A percentile compares a stretch with the other conserved stretches of the same genome.
phyloP scores from a whole-genome alignment of 2,329 filamentous ascomycete species.

The Fusarium annulatum region DNA sequence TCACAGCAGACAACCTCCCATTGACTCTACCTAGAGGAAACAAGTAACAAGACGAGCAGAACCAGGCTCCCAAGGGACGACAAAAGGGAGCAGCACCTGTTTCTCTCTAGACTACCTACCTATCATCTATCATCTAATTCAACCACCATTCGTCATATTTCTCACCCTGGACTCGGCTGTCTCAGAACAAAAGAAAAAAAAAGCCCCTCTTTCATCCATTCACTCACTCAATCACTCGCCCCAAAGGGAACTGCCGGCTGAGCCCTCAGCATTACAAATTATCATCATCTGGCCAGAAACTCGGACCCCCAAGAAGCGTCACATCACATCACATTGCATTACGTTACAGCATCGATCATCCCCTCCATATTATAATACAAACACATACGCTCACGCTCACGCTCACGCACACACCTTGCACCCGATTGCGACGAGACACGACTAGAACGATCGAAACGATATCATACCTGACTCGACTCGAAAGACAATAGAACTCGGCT shows the following conservation, averaged over 20 bases:
- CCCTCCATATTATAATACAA: constrained; percentile 11
- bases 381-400: background rate
- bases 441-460: constrained; percentile 30
- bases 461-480: background rate
- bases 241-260: constrained; percentile 15
- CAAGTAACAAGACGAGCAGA: background rate
- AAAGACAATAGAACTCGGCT: background rate
- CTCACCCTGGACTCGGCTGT: constrained; percentile 25
- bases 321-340: constrained; percentile 27
- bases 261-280: constrained; percentile 10
- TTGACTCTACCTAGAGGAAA: background rate
- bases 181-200: constrained; percentile 19
- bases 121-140: constrained; percentile 8
- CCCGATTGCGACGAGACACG: constrained; percentile 21
- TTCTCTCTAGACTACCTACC: constrained; percentile 26
- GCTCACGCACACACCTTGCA: background rate
- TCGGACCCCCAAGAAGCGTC: constrained; percentile 2
- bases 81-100: constrained; percentile 23
- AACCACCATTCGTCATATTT: constrained; percentile 26
- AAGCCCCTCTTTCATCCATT: constrained; percentile 17
- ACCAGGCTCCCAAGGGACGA: background rate
- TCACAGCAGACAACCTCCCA: background rate
- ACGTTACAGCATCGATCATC: constrained; percentile 7
- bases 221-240: background rate
- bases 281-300: constrained; percentile 32